Percentiles rank a stretch among this genome's conserved stretches.
Evolutionary conservation across 202 grass and related monocot species (phyloP).

Genomic region (Brachypodium distachyon): DNA sequence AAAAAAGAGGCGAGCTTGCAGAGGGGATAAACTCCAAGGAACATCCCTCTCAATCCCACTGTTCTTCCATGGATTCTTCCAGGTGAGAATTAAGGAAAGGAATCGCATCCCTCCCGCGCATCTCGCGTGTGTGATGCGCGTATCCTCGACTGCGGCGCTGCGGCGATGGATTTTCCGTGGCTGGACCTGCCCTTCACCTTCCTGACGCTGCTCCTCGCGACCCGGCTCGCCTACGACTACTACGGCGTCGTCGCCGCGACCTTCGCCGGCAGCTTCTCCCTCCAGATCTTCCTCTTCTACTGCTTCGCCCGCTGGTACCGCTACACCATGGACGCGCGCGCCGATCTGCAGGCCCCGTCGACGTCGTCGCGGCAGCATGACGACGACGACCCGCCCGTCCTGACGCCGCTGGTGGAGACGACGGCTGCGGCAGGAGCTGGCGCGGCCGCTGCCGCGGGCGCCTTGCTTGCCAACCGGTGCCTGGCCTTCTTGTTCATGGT

Average conservation of each 20-base stretch:
- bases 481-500: constrained; percentile 44
- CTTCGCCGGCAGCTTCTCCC: constrained; percentile 44
- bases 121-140: neutral
- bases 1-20: neutral
- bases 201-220: constrained; percentile 46
- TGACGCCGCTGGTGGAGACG: constrained; percentile 19
- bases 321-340: neutral
- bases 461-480: constrained; percentile 30
- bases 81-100: neutral
- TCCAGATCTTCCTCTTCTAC: constrained; percentile 67
- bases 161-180: constrained; percentile 40
- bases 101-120: neutral
- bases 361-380: neutral
- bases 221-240: constrained; percentile 53
- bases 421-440: neutral
- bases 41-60: neutral
- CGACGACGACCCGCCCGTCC: constrained; percentile 15
- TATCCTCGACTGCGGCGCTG: neutral
- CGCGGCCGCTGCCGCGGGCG: neutral
- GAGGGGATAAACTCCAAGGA: neutral
- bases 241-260: constrained; percentile 41
- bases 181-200: constrained; percentile 48
- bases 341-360: neutral
- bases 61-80: constrained; percentile 11
- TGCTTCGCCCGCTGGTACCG: constrained; percentile 50